phyloP scores from a whole-genome alignment of 169 alveolate species.

The Eimeria zaria region DNA sequence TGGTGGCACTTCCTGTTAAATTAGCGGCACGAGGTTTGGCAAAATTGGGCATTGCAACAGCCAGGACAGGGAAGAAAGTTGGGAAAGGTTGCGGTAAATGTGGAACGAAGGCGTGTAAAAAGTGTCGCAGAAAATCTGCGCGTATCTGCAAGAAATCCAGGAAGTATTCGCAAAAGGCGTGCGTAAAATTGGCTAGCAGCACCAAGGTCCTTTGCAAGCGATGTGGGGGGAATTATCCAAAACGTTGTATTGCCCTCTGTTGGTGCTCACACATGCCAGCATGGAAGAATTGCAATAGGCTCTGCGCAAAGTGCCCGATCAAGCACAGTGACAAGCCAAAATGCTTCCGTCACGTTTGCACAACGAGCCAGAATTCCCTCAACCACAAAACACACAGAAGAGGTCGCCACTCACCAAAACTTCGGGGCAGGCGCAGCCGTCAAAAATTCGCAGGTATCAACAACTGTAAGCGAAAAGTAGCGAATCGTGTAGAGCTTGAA shows the following conservation, averaged over 20 bases:
- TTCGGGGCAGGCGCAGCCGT: neutral
- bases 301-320: neutral
- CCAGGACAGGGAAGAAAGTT: neutral
- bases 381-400: neutral
- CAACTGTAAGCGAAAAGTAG: neutral
- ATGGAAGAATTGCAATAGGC: neutral
- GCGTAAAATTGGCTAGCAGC: neutral
- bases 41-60: neutral
- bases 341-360: neutral
- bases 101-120: constrained; percentile 15
- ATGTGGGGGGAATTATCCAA: neutral
- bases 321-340: neutral
- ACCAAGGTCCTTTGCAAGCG: neutral
- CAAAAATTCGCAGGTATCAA: neutral
- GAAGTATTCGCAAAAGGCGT: neutral
- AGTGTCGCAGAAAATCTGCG: neutral
- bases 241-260: neutral
- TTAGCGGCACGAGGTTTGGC: neutral
- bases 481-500: neutral
- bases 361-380: neutral
- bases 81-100: constrained; percentile 12
- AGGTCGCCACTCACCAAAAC: neutral
- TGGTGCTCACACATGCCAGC: neutral
- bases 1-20: constrained; percentile 4
- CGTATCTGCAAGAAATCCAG: neutral